Conservation (phyloP, 2,329 filamentous ascomycete species). For the Pseudocercospora eumusae region DNA sequence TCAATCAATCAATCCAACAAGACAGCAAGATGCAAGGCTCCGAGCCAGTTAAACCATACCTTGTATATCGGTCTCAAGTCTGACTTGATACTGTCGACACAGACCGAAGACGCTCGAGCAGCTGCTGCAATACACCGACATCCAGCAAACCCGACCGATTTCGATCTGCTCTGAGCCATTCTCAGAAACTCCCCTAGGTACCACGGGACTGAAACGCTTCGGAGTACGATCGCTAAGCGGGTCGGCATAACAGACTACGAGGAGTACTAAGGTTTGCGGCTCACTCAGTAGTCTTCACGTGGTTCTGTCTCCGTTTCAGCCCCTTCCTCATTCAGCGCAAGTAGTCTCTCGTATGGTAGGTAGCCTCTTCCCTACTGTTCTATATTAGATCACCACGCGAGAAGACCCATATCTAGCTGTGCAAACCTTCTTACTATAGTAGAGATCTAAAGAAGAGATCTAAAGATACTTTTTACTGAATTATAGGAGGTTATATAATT, state of each 20-base stretch:
- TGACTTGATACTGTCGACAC: background rate
- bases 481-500: too few species aligned
- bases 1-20: slow-evolving; percentile 1
- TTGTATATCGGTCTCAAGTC: slow-evolving; percentile 3
- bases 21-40: background rate
- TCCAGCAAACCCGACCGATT: background rate
- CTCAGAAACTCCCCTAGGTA: background rate
- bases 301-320: too few species aligned
- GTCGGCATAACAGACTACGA: background rate
- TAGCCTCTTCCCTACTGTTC: too few species aligned
- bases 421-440: too few species aligned
- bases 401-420: too few species aligned
- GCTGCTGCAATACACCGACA: background rate
- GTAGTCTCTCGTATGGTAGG: too few species aligned
- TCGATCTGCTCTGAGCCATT: background rate
- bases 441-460: too few species aligned
- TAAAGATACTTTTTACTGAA: too few species aligned
- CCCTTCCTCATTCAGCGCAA: too few species aligned
- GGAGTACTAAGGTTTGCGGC: background rate
- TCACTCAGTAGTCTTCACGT: background rate
- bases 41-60: slow-evolving; percentile 3
- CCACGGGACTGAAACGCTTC: slow-evolving; percentile 2
- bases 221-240: background rate
- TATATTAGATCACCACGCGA: too few species aligned
- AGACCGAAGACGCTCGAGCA: background rate